Base-by-base conservation (phyloP, 768 basidiomycete genomes). In the Myochromella boudieri region DNA sequence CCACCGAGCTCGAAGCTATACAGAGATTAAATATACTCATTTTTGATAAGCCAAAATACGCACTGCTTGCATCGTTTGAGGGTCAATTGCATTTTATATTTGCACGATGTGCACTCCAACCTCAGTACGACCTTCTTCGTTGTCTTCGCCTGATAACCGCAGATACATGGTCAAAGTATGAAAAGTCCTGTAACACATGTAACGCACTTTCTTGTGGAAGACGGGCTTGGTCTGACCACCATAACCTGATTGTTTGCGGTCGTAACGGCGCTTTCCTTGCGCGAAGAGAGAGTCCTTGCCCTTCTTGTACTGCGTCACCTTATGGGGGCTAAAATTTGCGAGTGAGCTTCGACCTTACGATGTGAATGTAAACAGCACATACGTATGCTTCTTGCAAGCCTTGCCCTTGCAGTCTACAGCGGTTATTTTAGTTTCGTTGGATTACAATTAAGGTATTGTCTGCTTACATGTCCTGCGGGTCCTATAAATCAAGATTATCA, bases 221-320 rank as follows among this genome's bases (percentile, higher is more conserved):
- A 99, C 95, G 52, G 95, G 95, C 79, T 99, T 99, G 50, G 95
- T 99, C 81, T 99, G 95, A 76, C 95, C 95, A 88, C 95, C 95
- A 76, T 97, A 98, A 74, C 95, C 91, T 56, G 87, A 87, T 72
- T 91, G 94, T 83, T 97, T 95, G 64, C 95, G 87, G 79, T 98
- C 97, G 76, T 99, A 98, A 77, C 97, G 93, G 64, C 97, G 90
- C 85, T 99, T 98, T 77, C 97, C 97, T 77, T 99, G 95, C 42
- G 91, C 97, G 68, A 91, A 90, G 54, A 95, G 75, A 50, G 97
- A 98, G 68, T 92, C 95, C 76, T 99, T 98, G 68, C 97, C 97
- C 82, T 92, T 97, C 87, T 99, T 99, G 84, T 98, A 99, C 70
- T 99, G 95, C 49, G 95, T 97, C 63, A 99, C 95, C 74, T 99